A percentile compares a stretch with the other conserved stretches of the same genome.
phyloP scores from a whole-genome alignment of 1,284 basidiomycete species.

The Xerocomus cyaneibrunnescens region DNA sequence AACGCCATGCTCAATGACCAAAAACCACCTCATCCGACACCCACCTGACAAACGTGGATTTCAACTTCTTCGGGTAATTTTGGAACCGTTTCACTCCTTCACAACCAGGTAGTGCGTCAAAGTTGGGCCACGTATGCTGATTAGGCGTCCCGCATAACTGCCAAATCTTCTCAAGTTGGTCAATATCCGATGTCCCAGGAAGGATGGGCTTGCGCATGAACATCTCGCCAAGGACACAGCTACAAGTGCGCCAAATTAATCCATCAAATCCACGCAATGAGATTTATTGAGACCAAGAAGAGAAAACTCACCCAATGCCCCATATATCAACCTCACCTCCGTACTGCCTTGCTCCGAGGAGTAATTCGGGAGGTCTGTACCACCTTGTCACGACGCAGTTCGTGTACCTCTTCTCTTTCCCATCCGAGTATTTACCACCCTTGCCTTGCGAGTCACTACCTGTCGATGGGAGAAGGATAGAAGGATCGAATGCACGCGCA shows the following conservation, averaged over 20 bases:
- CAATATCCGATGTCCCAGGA: constrained; percentile 83
- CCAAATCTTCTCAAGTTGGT: constrained; percentile 91
- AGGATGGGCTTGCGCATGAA: constrained; percentile 87
- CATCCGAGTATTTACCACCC: constrained; percentile 44
- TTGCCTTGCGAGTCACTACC: constrained; percentile 26
- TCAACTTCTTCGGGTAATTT: constrained; percentile 52
- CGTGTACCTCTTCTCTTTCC: constrained; percentile 78
- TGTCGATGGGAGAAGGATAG: constrained; percentile 37
- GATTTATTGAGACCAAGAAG: constrained; percentile 1
- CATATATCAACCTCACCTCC: constrained; percentile 96
- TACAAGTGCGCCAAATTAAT: constrained; percentile 32
- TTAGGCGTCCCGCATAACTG: constrained; percentile 86
- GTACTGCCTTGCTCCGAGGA: constrained; percentile 88
- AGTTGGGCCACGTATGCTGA: constrained; percentile 81
- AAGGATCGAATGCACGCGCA: constrained; percentile 73
- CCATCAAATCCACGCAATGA: not conserved
- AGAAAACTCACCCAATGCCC: constrained; percentile 82
- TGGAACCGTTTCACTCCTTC: constrained; percentile 71
- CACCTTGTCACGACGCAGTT: constrained; percentile 99
- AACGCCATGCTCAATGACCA: constrained; percentile 1
- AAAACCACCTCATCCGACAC: constrained; percentile 22
- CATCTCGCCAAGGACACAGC: constrained; percentile 96
- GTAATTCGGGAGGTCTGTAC: constrained; percentile 96
- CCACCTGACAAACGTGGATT: constrained; percentile 58
- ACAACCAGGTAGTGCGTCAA: constrained; percentile 75